Conservation (phyloP, 768 basidiomycete species). For the Boletus subparvulus region DNA sequence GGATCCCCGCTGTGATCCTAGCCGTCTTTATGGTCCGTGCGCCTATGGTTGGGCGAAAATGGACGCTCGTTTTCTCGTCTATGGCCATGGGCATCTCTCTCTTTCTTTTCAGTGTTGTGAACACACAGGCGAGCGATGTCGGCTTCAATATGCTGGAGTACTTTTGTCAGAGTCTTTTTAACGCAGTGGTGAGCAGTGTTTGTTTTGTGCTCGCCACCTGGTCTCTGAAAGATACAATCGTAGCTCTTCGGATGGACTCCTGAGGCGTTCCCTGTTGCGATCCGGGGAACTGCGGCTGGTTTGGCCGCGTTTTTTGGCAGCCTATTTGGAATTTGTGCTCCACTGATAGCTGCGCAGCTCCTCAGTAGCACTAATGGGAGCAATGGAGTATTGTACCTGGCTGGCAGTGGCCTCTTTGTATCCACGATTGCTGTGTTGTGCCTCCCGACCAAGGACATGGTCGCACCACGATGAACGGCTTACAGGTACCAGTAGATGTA, state of each 20-base stretch:
- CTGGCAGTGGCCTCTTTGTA: slow-evolving; percentile 9
- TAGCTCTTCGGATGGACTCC: slow-evolving; percentile 19
- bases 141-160: slow-evolving; percentile 9
- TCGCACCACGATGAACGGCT: slow-evolving; percentile 7
- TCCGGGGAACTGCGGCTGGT: slow-evolving; percentile 15
- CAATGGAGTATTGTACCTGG: slow-evolving; percentile 11
- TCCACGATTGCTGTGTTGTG: slow-evolving; percentile 6
- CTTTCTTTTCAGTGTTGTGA: slow-evolving; percentile 10
- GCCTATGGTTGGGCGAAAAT: slow-evolving; percentile 15
- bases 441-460: slow-evolving; percentile 13
- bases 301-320: slow-evolving; percentile 3
- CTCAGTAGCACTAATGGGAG: slow-evolving; percentile 3
- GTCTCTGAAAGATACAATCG: not conserved
- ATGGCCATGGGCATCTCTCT: slow-evolving; percentile 4
- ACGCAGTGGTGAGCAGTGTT: not conserved
- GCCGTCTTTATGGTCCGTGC: slow-evolving; percentile 12
- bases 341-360: slow-evolving; percentile 2
- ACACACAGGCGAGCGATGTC: slow-evolving; percentile 10
- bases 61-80: slow-evolving; percentile 18
- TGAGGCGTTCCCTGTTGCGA: slow-evolving; percentile 14
- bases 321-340: not conserved
- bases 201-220: not conserved
- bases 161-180: slow-evolving; percentile 14
- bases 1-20: slow-evolving; percentile 1
- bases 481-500: not conserved